Conservation (phyloP, 495 filamentous ascomycete species). For the Tuber melanosporum region DNA sequence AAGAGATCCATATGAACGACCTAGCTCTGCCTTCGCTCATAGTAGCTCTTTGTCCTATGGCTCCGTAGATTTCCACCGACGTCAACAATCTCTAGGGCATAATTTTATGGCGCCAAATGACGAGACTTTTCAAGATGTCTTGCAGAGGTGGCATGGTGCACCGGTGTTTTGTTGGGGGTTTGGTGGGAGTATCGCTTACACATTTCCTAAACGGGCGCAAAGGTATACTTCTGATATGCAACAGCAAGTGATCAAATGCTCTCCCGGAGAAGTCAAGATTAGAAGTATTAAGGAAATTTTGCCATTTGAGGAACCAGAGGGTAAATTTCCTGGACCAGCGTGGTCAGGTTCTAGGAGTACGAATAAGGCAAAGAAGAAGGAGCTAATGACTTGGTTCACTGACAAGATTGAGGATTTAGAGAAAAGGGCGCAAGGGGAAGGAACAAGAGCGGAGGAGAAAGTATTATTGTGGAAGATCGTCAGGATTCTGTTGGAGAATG, state of each 20-base stretch:
- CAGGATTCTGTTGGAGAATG: slow-evolving; percentile 70
- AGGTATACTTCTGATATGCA: slow-evolving; percentile 69
- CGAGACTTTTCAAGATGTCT: slow-evolving; percentile 68
- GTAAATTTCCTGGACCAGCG: slow-evolving; percentile 82
- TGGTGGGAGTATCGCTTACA: slow-evolving; percentile 72
- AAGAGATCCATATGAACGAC: slow-evolving; percentile 42
- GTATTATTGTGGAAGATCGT: slow-evolving; percentile 83
- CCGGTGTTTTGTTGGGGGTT: slow-evolving; percentile 85
- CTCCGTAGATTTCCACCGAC: slow-evolving; percentile 42
- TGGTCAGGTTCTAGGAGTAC: slow-evolving; percentile 48
- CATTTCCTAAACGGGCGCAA: slow-evolving; percentile 82
- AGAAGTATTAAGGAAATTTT: slow-evolving; percentile 62
- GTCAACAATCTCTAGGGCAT: slow-evolving; percentile 43
- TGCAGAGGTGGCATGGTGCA: slow-evolving; percentile 82
- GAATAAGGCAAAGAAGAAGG: slow-evolving; percentile 87
- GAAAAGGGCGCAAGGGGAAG: slow-evolving; percentile 48
- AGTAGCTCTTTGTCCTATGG: slow-evolving; percentile 34
- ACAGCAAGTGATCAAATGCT: slow-evolving; percentile 71
- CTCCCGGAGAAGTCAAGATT: slow-evolving; percentile 75
- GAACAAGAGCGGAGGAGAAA: slow-evolving; percentile 71
- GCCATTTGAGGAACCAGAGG: slow-evolving; percentile 61
- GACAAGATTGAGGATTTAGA: slow-evolving; percentile 67
- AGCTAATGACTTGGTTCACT: slow-evolving; percentile 73
- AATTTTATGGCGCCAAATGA: slow-evolving; percentile 59
- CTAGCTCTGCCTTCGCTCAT: slow-evolving; percentile 43